phyloP scores from a whole-genome alignment of 495 filamentous ascomycete species.

The Neurospora intermedia region DNA sequence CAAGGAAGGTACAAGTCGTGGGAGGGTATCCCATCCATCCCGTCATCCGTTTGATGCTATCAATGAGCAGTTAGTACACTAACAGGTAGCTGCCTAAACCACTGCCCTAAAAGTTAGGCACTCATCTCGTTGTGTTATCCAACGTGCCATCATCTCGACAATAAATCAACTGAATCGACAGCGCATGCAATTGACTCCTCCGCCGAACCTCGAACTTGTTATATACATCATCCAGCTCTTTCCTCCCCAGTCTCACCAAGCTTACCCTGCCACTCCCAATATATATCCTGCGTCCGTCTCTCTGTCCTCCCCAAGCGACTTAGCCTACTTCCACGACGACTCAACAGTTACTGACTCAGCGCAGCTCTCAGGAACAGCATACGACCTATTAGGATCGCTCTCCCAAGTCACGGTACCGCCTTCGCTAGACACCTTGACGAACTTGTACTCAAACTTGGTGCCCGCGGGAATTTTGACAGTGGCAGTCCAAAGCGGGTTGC shows the following conservation, averaged over 20 bases:
- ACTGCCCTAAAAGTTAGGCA: neutral
- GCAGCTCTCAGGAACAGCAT: conserved; percentile 45
- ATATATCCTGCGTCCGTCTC: too few relatives aligned
- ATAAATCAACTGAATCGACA: neutral
- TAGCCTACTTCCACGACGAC: conserved; percentile 4
- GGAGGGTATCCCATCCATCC: neutral
- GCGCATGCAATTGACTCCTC: neutral
- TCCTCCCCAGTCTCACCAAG: too few relatives aligned
- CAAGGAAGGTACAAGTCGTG: neutral
- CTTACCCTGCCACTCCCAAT: too few relatives aligned
- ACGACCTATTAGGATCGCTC: conserved; percentile 51
- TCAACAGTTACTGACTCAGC: conserved; percentile 24
- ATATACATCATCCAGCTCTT: neutral
- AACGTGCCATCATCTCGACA: neutral
- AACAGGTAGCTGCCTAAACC: fast-evolving
- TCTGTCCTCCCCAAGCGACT: neutral
- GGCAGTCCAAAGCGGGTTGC: conserved; percentile 46
- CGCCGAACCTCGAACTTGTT: neutral
- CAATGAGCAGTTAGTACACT: neutral
- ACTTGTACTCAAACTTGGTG: conserved; percentile 56
- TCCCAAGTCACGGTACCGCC: conserved; percentile 54
- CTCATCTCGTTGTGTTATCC: neutral
- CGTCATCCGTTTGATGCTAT: neutral
- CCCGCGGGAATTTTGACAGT: conserved; percentile 43
- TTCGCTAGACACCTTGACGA: conserved; percentile 45